Conservation (phyloP, 176 grass and related monocot genomes). For the Zoysia japonica region DNA sequence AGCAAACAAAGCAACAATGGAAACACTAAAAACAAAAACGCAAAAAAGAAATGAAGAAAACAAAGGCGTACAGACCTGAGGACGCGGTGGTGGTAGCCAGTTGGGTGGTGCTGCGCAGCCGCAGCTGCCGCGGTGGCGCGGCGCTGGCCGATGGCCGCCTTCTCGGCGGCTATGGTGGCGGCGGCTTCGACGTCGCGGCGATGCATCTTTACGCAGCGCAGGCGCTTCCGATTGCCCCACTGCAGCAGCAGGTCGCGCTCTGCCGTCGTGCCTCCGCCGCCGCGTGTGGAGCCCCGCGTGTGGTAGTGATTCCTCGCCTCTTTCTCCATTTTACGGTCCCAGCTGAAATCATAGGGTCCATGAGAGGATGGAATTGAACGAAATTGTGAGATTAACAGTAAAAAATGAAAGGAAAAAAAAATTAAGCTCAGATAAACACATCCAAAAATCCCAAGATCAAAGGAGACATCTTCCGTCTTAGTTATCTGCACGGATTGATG, state of each 20-base stretch:
- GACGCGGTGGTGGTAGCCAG: slow-evolving; percentile 44
- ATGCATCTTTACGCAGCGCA: slow-evolving; percentile 83
- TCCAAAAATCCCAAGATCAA: not conserved
- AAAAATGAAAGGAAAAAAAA: not conserved
- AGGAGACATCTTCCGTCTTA: not conserved
- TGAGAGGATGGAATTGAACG: not conserved
- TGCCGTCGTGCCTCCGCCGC: slow-evolving; percentile 36
- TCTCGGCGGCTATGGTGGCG: slow-evolving; percentile 50
- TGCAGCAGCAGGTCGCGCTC: slow-evolving; percentile 81
- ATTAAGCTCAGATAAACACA: too few species aligned
- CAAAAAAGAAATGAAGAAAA: not conserved
- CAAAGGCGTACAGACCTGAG: slow-evolving; percentile 46
- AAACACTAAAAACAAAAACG: slow-evolving; percentile 4
- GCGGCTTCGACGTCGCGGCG: slow-evolving; percentile 65
- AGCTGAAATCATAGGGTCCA: not conserved
- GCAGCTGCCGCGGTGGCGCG: not conserved
- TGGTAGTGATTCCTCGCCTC: slow-evolving; percentile 82
- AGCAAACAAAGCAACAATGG: not conserved
- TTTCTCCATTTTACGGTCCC: slow-evolving; percentile 56
- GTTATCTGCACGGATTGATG: not conserved
- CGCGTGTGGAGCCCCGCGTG: slow-evolving; percentile 64
- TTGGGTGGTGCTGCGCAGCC: slow-evolving; percentile 43
- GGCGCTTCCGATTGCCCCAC: slow-evolving; percentile 85
- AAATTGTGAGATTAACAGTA: not conserved
- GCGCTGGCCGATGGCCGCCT: slow-evolving; percentile 56